phyloP scores from a whole-genome alignment of 768 basidiomycete genomes.

The Cyclocybe aegerita region DNA sequence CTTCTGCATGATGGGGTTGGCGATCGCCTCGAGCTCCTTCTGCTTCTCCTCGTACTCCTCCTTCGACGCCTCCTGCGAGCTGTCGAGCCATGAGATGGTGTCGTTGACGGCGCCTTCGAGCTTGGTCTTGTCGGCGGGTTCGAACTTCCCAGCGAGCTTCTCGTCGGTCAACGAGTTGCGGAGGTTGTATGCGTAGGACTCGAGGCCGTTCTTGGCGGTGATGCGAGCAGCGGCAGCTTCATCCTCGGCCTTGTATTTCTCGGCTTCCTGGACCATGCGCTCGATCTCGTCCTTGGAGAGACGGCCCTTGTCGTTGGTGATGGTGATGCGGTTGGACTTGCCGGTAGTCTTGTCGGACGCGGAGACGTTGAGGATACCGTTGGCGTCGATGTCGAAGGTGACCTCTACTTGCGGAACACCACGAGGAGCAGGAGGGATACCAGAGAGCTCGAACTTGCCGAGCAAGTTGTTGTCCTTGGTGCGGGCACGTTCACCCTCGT shows the following conservation, averaged over 20 bases:
- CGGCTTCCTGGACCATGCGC: constrained; percentile 94
- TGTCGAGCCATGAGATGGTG: constrained; percentile 82
- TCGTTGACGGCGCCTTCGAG: constrained; percentile 82
- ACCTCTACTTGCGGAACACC: constrained; percentile 98
- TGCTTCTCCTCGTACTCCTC: constrained; percentile 93
- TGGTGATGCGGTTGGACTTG: constrained; percentile 92
- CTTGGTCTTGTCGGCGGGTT: constrained; percentile 81
- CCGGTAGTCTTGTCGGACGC: constrained; percentile 96
- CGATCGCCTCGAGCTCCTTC: constrained; percentile 87
- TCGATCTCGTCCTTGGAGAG: constrained; percentile 98
- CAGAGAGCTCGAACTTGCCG: constrained; percentile 97
- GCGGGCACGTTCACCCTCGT: constrained; percentile 96
- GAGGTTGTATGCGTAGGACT: constrained; percentile 95
- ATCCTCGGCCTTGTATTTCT: constrained; percentile 92
- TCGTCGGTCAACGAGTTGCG: constrained; percentile 86
- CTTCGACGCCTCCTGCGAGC: constrained; percentile 86
- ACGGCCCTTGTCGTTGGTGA: constrained; percentile 96
- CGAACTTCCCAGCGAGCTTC: constrained; percentile 86
- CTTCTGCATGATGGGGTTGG: constrained; percentile 70
- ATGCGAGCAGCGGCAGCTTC: constrained; percentile 85
- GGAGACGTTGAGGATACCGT: constrained; percentile 94
- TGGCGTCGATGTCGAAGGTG: constrained; percentile 97
- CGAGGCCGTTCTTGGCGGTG: constrained; percentile 85
- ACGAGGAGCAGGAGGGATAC: constrained; percentile 95
- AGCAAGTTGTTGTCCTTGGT: constrained; percentile 99